These are phyloP conservation scores for Paramecium primaurelia DNA, from an alignment of 73 alveolate species.

Conservation along the genomic window DNA sequence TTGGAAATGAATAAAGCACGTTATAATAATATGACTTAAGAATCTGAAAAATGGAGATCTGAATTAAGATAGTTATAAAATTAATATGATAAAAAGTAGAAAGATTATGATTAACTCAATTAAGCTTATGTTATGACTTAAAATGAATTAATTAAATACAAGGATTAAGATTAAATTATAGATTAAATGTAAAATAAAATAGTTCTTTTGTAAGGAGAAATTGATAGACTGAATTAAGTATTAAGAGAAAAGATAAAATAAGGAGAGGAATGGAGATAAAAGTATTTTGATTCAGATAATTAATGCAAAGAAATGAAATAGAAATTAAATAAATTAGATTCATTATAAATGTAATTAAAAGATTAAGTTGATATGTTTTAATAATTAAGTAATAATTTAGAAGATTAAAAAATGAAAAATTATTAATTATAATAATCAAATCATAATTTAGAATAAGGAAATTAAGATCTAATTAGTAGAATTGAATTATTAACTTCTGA, in stretches of 20 bases:
- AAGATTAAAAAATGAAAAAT: not conserved
- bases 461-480: not conserved
- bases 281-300: not conserved
- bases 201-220: not conserved
- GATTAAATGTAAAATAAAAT: constrained; percentile 1
- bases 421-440: not conserved
- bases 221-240: constrained; percentile 11
- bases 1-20: not conserved
- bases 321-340: not conserved
- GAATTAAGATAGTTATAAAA: not conserved
- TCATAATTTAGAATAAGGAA: not conserved
- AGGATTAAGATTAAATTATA: constrained; percentile 31
- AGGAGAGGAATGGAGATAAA: constrained; percentile 37
- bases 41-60: not conserved
- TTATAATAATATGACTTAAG: not conserved
- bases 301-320: constrained; percentile 12
- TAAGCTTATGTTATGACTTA: not conserved
- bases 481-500: not conserved
- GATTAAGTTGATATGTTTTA: not conserved
- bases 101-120: constrained; percentile 5
- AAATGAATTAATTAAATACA: constrained; percentile 12
- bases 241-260: constrained; percentile 2
- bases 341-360: not conserved
- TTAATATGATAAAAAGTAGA: not conserved
- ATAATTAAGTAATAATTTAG: not conserved